Conservation (phyloP, 139 green algal species). For the Chlamydomonas applanata region DNA sequence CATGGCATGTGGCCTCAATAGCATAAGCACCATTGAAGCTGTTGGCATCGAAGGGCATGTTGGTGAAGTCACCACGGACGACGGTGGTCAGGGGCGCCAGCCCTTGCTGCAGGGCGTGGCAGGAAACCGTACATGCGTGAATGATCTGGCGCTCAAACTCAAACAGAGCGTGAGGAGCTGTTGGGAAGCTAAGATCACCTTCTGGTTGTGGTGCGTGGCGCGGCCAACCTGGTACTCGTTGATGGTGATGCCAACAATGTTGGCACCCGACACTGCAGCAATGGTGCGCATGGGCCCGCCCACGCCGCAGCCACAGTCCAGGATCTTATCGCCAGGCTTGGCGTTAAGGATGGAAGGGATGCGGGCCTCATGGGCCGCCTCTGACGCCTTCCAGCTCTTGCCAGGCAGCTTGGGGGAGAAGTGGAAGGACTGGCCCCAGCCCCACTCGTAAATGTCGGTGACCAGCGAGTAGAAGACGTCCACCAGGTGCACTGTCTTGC, state of each 20-base stretch:
- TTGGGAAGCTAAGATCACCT: conserved; percentile 37
- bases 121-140: conserved; percentile 2
- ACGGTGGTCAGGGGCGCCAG: conserved; percentile 71
- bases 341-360: conserved; percentile 70
- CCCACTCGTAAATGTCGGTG: conserved; percentile 98
- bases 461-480: conserved; percentile 78
- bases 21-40: conserved; percentile 92
- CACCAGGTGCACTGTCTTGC: conserved; percentile 59
- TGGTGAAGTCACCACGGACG: conserved; percentile 92
- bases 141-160: neutral
- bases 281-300: conserved; percentile 96
- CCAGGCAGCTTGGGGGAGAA: conserved; percentile 89
- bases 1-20: conserved; percentile 98
- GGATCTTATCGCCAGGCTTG: conserved; percentile 67
- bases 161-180: neutral
- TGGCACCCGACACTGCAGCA: conserved; percentile 68
- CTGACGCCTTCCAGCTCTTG: conserved; percentile 60
- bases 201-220: conserved; percentile 74
- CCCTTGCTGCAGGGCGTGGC: conserved; percentile 50
- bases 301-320: conserved; percentile 97
- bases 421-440: conserved; percentile 97
- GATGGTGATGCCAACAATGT: conserved; percentile 96
- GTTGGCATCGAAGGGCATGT: conserved; percentile 85
- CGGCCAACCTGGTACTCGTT: conserved; percentile 93
- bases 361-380: conserved; percentile 87